Evolutionary conservation across 164 flowering plant genomes (phyloP).

Genomic region (Stephania cephalantha): DNA sequence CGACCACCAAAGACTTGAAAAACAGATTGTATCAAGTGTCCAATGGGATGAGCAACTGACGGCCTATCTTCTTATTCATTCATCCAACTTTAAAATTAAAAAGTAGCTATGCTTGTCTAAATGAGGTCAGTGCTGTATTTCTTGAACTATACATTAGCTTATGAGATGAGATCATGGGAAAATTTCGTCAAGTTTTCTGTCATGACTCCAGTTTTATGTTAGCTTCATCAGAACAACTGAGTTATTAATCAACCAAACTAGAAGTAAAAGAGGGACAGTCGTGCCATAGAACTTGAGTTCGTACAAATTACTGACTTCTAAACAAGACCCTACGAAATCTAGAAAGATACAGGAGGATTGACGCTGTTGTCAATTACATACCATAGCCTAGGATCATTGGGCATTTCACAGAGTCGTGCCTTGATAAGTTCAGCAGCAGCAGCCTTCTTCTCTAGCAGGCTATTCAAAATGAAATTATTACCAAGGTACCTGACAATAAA

Average conservation of each 20-base stretch:
- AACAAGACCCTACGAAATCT: neutral
- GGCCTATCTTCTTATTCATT: neutral
- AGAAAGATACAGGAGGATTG: neutral
- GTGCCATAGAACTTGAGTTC: neutral
- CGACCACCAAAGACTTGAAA: neutral
- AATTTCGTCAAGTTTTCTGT: no score
- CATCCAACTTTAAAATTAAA: neutral
- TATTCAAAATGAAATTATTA: constrained; percentile 18
- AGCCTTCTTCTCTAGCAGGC: constrained; percentile 80
- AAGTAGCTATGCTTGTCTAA: no score
- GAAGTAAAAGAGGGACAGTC: neutral
- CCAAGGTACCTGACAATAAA: constrained; percentile 3
- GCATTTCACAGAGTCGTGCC: constrained; percentile 47
- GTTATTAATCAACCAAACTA: neutral
- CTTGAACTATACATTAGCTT: no score
- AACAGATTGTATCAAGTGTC: neutral
- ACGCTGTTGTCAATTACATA: constrained; percentile 20
- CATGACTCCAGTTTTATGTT: no score
- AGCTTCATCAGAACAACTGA: no score
- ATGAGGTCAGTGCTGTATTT: no score
- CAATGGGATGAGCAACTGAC: no score
- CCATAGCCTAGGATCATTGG: constrained; percentile 87
- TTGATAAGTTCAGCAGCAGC: constrained; percentile 92
- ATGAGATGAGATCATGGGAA: no score
- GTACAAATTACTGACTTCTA: neutral